A percentile compares a stretch with the other conserved stretches of the same genome.
phyloP scores from a whole-genome alignment of 2,329 filamentous ascomycete species.

The Epichloe gansuensis region DNA sequence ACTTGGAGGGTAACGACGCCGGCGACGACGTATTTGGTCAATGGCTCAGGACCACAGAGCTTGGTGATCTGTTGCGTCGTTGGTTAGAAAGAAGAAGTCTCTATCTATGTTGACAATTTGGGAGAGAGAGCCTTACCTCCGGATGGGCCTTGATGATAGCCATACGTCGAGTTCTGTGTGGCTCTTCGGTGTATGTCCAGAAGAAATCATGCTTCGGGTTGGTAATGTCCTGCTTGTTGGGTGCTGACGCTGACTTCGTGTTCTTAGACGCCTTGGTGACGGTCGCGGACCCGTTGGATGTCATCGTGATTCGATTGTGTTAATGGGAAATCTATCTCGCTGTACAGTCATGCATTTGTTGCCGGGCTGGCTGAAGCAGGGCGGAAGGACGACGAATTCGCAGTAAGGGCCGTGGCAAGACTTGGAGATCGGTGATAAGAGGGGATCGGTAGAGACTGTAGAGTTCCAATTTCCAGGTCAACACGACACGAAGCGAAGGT shows the following conservation, averaged over 20 bases:
- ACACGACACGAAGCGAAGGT: too few species aligned
- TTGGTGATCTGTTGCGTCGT: slow-evolving; percentile 62
- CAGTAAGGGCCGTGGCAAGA: neutral
- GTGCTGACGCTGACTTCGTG: slow-evolving; percentile 8
- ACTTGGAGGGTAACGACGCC: slow-evolving; percentile 77
- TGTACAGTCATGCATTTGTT: neutral
- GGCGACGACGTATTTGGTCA: slow-evolving; percentile 87
- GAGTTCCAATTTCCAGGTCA: too few species aligned
- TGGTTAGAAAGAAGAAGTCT: neutral
- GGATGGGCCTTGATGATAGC: slow-evolving; percentile 98
- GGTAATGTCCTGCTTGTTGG: slow-evolving; percentile 10
- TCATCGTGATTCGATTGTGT: slow-evolving; percentile 9
- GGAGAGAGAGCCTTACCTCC: slow-evolving; percentile 44
- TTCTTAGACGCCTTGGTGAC: slow-evolving; percentile 21
- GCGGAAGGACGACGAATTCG: neutral
- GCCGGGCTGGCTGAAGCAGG: neutral
- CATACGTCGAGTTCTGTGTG: slow-evolving; percentile 77
- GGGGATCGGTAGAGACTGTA: too few species aligned
- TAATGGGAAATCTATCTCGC: neutral
- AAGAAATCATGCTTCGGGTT: slow-evolving; percentile 53
- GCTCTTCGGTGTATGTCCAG: slow-evolving; percentile 98
- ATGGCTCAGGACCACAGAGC: slow-evolving; percentile 87
- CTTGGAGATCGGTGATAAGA: too few species aligned
- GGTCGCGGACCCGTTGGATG: slow-evolving; percentile 21
- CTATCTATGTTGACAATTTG: slow-evolving; percentile 10